Percentiles rank a stretch among this genome's conserved stretches.
Evolutionary conservation across 345 rosid genomes (phyloP).

Genomic region (Populus davidiana): DNA sequence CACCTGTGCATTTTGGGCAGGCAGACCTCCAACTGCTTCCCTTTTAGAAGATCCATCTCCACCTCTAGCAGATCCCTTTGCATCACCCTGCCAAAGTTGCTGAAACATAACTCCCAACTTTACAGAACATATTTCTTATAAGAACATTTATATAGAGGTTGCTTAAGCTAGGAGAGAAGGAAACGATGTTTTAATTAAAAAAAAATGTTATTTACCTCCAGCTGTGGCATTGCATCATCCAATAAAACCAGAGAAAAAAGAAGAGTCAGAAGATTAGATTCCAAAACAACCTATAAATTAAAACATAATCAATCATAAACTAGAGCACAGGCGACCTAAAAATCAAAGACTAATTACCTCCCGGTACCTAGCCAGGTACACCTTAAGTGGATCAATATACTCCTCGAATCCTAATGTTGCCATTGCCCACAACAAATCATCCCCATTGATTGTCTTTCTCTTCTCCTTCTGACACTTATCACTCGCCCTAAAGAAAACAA

Average conservation of each 20-base stretch:
- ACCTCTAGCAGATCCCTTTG: constrained; percentile 62
- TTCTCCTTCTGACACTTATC: constrained; percentile 73
- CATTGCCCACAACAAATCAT: constrained; percentile 83
- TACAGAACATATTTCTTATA: neutral
- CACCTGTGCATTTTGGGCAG: constrained; percentile 59
- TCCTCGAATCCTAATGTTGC: constrained; percentile 72
- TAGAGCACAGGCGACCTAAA: neutral
- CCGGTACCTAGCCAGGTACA: constrained; percentile 58
- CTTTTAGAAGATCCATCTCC: constrained; percentile 59
- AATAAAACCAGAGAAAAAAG: constrained; percentile 1
- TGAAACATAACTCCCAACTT: constrained; percentile 6
- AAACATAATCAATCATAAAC: neutral
- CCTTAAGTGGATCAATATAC: constrained; percentile 59
- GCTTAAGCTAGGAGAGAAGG: neutral
- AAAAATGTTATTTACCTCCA: constrained; percentile 56
- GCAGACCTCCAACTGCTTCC: constrained; percentile 45
- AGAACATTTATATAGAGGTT: neutral
- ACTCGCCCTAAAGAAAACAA: constrained; percentile 48
- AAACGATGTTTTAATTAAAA: neutral
- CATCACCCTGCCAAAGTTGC: constrained; percentile 53
- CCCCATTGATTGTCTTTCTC: constrained; percentile 74
- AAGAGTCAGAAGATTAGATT: constrained; percentile 10
- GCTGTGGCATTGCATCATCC: constrained; percentile 38
- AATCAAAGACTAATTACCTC: constrained; percentile 31
- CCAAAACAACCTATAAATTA: neutral